Evolutionary conservation across 371 early-diverging fungal genomes (phyloP), one percentile per base, ranked within the genome.

Genomic region (Mortierella sp.): DNA sequence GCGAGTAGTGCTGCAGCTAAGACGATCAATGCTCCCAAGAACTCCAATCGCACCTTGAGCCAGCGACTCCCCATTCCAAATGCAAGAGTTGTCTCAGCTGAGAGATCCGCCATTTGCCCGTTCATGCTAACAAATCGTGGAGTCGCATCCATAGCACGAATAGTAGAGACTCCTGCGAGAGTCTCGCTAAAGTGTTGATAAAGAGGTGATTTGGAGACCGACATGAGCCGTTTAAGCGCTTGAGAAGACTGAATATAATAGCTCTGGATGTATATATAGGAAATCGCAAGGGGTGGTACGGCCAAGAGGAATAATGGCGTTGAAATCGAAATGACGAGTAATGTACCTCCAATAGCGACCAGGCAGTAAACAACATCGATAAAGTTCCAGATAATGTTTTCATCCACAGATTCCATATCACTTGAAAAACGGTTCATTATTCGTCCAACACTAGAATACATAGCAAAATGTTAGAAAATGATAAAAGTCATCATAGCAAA

Each of bases 401-500:
- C 89, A 74, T 95, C 96, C 34, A 95, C 71, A 12, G 86, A 76
- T 42, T 88, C 89, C 68, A 93, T 86, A 77, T 96, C 96, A 61
- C 88, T 88, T 43, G 88, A 86, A 72, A 95, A 94, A 32, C 96
- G 84, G 77, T 93, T 93, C 68, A 94, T 72, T 26, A 95, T 90
- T 13, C 95, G 87, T 12, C 96, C 96, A 22, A 96, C 75, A 17
- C 49, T 93, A 87, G 42, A 32, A 57, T 5, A 34, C 10, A 60
- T 35, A 42, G 37, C 49, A 49, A 9, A 26, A 23, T 8, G 28
- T 51, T 51, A 63, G 34, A 62, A 47, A 34, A 35, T 26, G 3
- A 13, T 32, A 42, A 26, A 26, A 60, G 5, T 6, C 1, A 17
- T 47, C 8, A 47, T n/a, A 5, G n/a, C 8, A 47, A 47, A n/a